Percentiles rank a stretch among this genome's conserved stretches.
These are phyloP conservation scores for Aspergillus tanneri DNA, from an alignment of 2,329 filamentous ascomycete genomes.

Conservation along the genomic window DNA sequence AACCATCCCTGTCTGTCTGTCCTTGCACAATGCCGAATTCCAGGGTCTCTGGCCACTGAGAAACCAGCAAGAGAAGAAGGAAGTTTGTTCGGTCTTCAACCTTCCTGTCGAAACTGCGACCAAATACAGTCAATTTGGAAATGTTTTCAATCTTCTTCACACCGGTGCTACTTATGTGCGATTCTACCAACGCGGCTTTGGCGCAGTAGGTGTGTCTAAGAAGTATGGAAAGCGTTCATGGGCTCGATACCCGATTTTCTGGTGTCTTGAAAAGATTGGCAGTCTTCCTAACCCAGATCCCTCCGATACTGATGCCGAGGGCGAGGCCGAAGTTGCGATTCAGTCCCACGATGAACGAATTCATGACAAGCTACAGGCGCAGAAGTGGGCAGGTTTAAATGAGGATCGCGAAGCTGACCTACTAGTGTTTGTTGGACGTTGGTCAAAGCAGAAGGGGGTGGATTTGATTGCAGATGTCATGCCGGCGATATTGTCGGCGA, in stretches of 20 bases:
- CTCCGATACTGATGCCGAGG: slow-evolving; percentile 58
- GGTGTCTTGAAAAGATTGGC: slow-evolving; percentile 63
- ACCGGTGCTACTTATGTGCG: slow-evolving; percentile 66
- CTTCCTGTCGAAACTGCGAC: slow-evolving; percentile 57
- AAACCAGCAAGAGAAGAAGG: slow-evolving; percentile 58
- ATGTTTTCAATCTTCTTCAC: slow-evolving; percentile 68
- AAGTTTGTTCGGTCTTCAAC: slow-evolving; percentile 66
- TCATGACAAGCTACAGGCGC: slow-evolving; percentile 59
- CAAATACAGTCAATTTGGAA: slow-evolving; percentile 66
- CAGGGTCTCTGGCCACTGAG: slow-evolving; percentile 69
- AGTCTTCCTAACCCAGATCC: slow-evolving; percentile 66
- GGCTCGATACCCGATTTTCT: slow-evolving; percentile 68
- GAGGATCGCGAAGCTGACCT: slow-evolving; percentile 62
- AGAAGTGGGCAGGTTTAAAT: slow-evolving; percentile 66
- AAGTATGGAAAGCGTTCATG: slow-evolving; percentile 68
- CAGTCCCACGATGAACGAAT: slow-evolving; percentile 55
- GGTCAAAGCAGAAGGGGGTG: slow-evolving; percentile 68
- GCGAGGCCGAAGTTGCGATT: slow-evolving; percentile 53
- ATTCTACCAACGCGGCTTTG: slow-evolving; percentile 66
- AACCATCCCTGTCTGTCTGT: slow-evolving; percentile 62
- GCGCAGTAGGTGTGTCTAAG: slow-evolving; percentile 66
- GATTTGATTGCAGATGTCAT: slow-evolving; percentile 69
- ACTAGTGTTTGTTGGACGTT: slow-evolving; percentile 67
- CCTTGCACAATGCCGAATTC: slow-evolving; percentile 68
- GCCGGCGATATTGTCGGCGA: slow-evolving; percentile 60